Evolutionary conservation across 768 basidiomycete genomes (phyloP), one percentile per base, ranked within the genome.

Genomic region (Lyophyllum shimeji): DNA sequence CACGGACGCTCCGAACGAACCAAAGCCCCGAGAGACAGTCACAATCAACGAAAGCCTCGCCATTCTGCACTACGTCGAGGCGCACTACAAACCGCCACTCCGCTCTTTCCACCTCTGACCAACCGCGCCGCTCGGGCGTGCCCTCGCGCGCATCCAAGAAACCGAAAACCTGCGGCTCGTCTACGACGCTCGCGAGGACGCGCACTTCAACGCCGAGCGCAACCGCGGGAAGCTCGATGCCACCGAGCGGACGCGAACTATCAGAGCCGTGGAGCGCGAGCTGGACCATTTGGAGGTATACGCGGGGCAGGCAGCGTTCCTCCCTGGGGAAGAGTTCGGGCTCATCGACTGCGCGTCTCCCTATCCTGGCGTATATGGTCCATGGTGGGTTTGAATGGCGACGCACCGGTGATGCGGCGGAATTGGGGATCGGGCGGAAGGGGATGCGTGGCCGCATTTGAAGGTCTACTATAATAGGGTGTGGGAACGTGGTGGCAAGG

Each of bases 61-160:
- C 25, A 69, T 69, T 34, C 62, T 71, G n/a, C 61, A 65, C 12
- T 69, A 69, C 52, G 61, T 67, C 31, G 69, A 71, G 51, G 64
- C 60, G 18, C 67, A 63, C 34, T 51, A 69, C 50, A 56, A 51
- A 7, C 51, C 25, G 52, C 58, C 31, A 31, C 46, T 3, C 63
- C 63, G 24, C 59, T 69, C 1, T 61, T 68, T n/a, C 66, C 69
- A 17, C 62, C 55, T 17, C 34, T 65, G 17, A 48, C 55, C 4
- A 23, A 63, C 34, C 63, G 61, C 11, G 47, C 54, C 6, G 56
- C 60, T 1, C 55, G 59, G 13, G 67, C 65, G 11, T 46, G 56
- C 57, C 7, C 60, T 69, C 25, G 51, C 63, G 3, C 63, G 63
- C 18, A 59, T 68, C 3, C 69, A 69, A 39, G 67, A 69, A 58